Conservation (phyloP, 495 filamentous ascomycete species). For the Cenococcum geophilum region DNA sequence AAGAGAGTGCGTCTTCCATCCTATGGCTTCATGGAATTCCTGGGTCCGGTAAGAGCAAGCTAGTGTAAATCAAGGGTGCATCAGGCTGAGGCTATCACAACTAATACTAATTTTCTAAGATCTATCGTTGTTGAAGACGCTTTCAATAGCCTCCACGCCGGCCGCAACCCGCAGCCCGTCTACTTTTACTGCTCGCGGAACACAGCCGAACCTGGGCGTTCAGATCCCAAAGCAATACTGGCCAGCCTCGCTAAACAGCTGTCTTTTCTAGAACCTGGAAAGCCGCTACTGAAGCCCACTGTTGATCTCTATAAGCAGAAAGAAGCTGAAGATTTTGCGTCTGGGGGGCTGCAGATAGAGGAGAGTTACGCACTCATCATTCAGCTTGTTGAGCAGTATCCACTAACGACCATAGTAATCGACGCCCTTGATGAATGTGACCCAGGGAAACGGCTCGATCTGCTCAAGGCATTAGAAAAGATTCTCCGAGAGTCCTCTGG, state of each 20-base stretch:
- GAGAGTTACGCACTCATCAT: constrained; percentile 6
- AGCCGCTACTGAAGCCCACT: constrained; percentile 9
- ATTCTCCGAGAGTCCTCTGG: constrained; percentile 31
- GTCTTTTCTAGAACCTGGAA: constrained; percentile 8
- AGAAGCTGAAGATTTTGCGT: background rate
- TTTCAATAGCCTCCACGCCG: background rate
- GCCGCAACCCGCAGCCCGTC: background rate
- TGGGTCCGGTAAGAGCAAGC: constrained; percentile 36
- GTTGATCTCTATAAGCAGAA: constrained; percentile 8
- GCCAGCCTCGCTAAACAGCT: constrained; percentile 15
- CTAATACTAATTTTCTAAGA: constrained; percentile 5
- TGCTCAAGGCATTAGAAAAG: constrained; percentile 36
- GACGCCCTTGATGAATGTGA: constrained; percentile 48
- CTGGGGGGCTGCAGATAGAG: background rate
- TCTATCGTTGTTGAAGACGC: background rate
- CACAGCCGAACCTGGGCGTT: constrained; percentile 15
- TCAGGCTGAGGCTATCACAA: constrained; percentile 16
- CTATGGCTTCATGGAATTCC: constrained; percentile 37
- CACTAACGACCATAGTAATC: constrained; percentile 39
- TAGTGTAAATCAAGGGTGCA: constrained; percentile 14
- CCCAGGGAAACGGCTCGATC: constrained; percentile 24
- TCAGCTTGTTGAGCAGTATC: constrained; percentile 13
- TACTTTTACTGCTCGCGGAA: constrained; percentile 27
- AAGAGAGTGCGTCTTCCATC: constrained; percentile 33
- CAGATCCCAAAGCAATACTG: constrained; percentile 14